Evolutionary conservation across 2,329 filamentous ascomycete genomes (phyloP), one percentile per base, ranked within the genome.

Genomic region (Podosphaera fusca): DNA sequence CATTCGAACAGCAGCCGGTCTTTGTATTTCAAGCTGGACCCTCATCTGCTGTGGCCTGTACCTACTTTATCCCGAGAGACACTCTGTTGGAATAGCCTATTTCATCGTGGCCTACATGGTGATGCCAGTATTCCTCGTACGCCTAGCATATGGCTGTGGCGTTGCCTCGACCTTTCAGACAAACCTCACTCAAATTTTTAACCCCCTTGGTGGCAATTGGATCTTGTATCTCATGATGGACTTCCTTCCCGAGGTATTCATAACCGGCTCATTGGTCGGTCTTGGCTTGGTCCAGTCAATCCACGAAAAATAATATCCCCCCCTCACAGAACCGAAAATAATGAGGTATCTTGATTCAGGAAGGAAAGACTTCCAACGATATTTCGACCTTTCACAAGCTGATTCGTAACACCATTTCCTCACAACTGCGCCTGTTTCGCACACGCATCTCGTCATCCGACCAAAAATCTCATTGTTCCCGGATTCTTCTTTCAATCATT

Each of bases 191-290:
- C 55, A 56, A 30, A 46, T 51, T 7, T 56, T 56, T 34, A 56
- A 56, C 21, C 55, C 55, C 4, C 29, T 56, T 5, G 49, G 33
- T 30, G 55, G 55, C 51, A 56, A 40, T n/a, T 56, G 55, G 55
- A 51, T 56, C 2, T 10, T 56, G 12, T 56, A 34, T 34, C 21
- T 56, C 33, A n/a, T 34, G 21, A 38, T 56, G 38, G 55, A 45
- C 6, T 56, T 56, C n/a, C 30, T 56, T 2, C 55, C 55, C n/a
- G 55, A 56, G 46, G 55, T 56, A n/a, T 38, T 42, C 21, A 51
- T 56, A 1, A 51, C 46, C n/a, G 49, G 33, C 9, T 40, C 38
- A 9, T n/a, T 56, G 12, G 55, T 56, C 3, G 46, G 33, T 29
- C 29, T 42, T 51, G 55, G 55, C 14, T 34, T 56, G 33, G 51